Evolutionary conservation across 2,329 filamentous ascomycete species (phyloP), one percentile per base, ranked within the genome.

Genomic region (Trichoderma harzianum): DNA sequence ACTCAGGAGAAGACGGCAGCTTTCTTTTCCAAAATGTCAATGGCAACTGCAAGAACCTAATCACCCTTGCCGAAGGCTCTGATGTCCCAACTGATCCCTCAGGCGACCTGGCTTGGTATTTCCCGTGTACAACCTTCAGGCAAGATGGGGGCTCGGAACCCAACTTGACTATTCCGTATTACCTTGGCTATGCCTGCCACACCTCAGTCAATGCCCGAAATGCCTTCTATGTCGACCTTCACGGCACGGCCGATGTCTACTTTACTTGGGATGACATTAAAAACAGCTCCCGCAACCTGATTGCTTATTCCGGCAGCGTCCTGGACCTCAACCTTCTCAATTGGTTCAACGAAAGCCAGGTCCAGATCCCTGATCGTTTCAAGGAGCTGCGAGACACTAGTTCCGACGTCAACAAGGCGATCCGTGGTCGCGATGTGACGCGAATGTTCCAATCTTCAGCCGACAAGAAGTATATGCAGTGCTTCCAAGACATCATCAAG

Each of bases 11-110:
- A 81, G 97, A 99, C 79, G 95, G 93, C 72, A 98, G 95, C 79
- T 99, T 99, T 80, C 84, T 99, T 78, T 99, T 99, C 83, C 96
- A 99, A 80, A 97, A 98, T 76, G 96, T 99, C 81, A 99, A 99
- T 77, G 97, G 96, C 62, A 93, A 92, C 74, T 99, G 96, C 87
- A 99, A 98, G 83, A 92, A 88, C 11, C 83, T 98, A 71, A 97
- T 99, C 79, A 97, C 89, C 1, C 82, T 86, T 8, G 89, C 92
- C 1, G 79, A 87, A 1, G 85, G 85, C 70, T 97, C 95, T 0
- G 91, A 94, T 76, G 90, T 99, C 10, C 94, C 95, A 1, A 92
- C 92, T 7, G 91, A 97, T 79, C 82, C 81, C 30, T 83, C 91
- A 67, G 90, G 90, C 12, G 84, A 97, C 71, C 83, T 99, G 73